phyloP scores from a whole-genome alignment of 805 yeast genomes.

The Jamesozyma lodderae region DNA sequence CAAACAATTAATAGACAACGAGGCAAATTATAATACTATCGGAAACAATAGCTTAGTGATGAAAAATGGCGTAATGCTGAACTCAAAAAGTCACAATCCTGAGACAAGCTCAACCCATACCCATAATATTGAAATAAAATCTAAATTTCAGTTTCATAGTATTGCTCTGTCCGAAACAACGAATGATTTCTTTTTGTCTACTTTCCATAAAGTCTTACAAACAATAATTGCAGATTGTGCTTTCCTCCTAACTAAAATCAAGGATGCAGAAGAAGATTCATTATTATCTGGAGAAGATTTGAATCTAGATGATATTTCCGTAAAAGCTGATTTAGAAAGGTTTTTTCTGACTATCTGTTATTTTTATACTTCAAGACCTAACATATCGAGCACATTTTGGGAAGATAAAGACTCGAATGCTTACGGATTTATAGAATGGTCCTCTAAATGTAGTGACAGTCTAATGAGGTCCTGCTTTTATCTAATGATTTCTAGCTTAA shows the following conservation, averaged over 20 bases:
- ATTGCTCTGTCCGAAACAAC: conserved; percentile 21
- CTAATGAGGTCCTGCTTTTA: conserved; percentile 76
- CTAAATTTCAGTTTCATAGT: conserved; percentile 6
- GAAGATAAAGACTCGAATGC: conserved; percentile 52
- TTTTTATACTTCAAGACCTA: conserved; percentile 54
- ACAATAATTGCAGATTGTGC: conserved; percentile 56
- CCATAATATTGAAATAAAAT: background rate
- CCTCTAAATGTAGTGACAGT: conserved; percentile 69
- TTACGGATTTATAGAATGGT: conserved; percentile 83
- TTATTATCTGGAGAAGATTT: conserved; percentile 49
- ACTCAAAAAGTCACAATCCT: background rate
- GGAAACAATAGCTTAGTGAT: background rate
- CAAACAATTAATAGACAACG: conserved; percentile 41
- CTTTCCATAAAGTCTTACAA: conserved; percentile 44
- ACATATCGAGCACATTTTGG: conserved; percentile 59
- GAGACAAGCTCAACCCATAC: background rate
- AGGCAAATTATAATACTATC: background rate
- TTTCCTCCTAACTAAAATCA: conserved; percentile 52
- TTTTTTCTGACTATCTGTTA: conserved; percentile 69
- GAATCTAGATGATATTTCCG: conserved; percentile 53
- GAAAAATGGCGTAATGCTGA: conserved; percentile 2
- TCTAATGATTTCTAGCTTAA: conserved; percentile 65
- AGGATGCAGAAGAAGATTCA: conserved; percentile 70
- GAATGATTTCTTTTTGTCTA: conserved; percentile 30
- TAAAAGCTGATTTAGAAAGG: conserved; percentile 79